Conservation (phyloP, 768 basidiomycete species). For the Punctularia strigosozonata region DNA sequence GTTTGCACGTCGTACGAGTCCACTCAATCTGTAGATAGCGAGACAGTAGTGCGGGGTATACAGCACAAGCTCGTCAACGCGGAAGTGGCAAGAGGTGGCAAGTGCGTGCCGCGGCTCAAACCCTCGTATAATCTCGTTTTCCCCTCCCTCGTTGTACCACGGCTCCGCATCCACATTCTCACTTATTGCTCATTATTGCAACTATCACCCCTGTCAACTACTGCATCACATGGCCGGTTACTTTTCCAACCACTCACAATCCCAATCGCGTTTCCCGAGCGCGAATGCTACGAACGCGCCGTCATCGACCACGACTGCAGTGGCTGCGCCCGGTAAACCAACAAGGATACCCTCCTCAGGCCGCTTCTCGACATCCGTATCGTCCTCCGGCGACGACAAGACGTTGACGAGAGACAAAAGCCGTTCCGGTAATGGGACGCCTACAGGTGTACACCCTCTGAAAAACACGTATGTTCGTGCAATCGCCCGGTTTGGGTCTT, state of each 20-base stretch:
- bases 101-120: no score
- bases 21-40: no score
- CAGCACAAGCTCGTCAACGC: no score
- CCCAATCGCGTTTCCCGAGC: slow-evolving; percentile 56
- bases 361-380: slow-evolving; percentile 58
- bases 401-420: slow-evolving; percentile 29
- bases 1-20: no score
- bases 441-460: slow-evolving; percentile 58
- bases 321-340: slow-evolving; percentile 10
- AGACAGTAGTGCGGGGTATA: no score
- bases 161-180: no score
- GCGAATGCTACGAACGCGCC: slow-evolving; percentile 16
- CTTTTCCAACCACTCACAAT: slow-evolving; percentile 73
- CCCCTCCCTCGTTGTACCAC: no score
- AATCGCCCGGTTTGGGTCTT: slow-evolving; percentile 4
- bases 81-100: no score
- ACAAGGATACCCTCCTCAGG: slow-evolving; percentile 45
- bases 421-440: slow-evolving; percentile 23
- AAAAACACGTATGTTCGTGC: slow-evolving; percentile 82
- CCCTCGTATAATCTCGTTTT: no score
- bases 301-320: slow-evolving; percentile 14
- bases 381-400: slow-evolving; percentile 30
- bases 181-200: no score
- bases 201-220: not conserved
- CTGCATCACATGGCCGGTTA: slow-evolving; percentile 47